Evolutionary conservation across 768 basidiomycete genomes (phyloP), one percentile per base, ranked within the genome.

Genomic region (Pisolithus albus): DNA sequence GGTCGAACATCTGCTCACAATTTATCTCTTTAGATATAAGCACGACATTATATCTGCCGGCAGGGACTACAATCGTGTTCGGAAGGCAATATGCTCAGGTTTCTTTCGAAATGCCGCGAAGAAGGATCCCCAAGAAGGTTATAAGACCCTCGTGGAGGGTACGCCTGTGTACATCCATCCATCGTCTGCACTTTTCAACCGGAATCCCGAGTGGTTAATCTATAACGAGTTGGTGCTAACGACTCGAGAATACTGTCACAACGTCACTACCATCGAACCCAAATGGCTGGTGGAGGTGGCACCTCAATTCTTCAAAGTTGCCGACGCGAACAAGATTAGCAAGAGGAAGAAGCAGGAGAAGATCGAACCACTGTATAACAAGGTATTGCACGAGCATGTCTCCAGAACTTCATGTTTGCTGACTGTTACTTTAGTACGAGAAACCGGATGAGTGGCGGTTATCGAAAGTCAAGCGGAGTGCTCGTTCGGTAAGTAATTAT

Each of bases 111-210:
- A 98, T 63, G 94, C 96, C 1, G 96, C 96, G 24, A 99, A 99
- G 76, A 99, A 99, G 69, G 95, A 94, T 63, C 90, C 91, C 5
- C 91, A 92, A 63, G 95, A 97, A 66, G 95, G 96, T 7, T 99
- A 98, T 77, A 99, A 98, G 71, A 95, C 93, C 0, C 82, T 95
- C 10, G 90, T 92, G 3, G 93, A 96, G 70, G 92, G 92, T 32
- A 98, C 96, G n/a, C 96, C 95, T 0, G 94, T 99, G 46, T 98
- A 95, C 69, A 92, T 99, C 50, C 96, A 99, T 70, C 96, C 93
- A 0, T 95, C 95, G 2, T 94, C 92, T 3, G 89, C 93, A 5
- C 75, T 99, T 18, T 99, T 98, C 79, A 97, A 99, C 64, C 84
- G 94, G 37, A 86, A 88, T 37, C 96, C 96, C 0, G 95, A 98